Conservation (phyloP, 208 protist genomes). For the Crithidia expoeki region DNA sequence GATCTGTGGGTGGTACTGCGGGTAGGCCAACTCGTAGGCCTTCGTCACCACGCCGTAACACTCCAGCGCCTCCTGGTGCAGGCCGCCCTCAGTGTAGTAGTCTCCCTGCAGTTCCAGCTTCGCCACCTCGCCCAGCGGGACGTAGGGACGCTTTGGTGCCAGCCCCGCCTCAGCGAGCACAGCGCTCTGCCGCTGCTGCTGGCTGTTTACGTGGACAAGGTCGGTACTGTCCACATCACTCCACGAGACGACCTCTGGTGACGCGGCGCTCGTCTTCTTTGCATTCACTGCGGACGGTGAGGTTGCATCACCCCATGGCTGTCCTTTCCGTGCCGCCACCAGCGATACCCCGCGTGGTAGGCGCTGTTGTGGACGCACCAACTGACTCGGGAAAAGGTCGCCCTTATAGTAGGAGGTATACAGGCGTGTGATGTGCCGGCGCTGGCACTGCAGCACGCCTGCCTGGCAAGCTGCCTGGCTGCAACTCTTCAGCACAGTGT, state of each 20-base stretch:
- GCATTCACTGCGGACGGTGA: not conserved
- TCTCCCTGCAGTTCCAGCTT: conserved; percentile 89
- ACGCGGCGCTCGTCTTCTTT: conserved; percentile 4
- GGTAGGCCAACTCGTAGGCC: conserved; percentile 85
- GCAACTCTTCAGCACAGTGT: not conserved
- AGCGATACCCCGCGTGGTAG: conserved; percentile 50
- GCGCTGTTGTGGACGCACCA: conserved; percentile 62
- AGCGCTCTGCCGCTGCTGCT: conserved; percentile 11
- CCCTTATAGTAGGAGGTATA: conserved; percentile 89
- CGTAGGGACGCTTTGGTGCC: conserved; percentile 56
- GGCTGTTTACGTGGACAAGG: conserved; percentile 50
- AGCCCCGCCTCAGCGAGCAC: conserved; percentile 1
- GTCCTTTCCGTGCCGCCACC: conserved; percentile 25
- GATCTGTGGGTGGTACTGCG: conserved; percentile 64
- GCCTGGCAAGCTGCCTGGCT: not conserved
- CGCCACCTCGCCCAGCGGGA: conserved; percentile 80
- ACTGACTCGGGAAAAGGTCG: conserved; percentile 75
- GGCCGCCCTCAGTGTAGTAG: conserved; percentile 80
- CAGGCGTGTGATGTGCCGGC: conserved; percentile 71
- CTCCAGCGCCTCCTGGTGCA: conserved; percentile 89
- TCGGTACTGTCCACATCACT: conserved; percentile 65
- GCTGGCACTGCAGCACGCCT: conserved; percentile 43
- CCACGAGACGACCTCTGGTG: conserved; percentile 57
- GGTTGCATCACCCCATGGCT: not conserved
- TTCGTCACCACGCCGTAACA: conserved; percentile 89